Evolutionary conservation across 108 stramenopile species (phyloP), one percentile per base, ranked within the genome.

Genomic region (Aurantiochytrium sp.): DNA sequence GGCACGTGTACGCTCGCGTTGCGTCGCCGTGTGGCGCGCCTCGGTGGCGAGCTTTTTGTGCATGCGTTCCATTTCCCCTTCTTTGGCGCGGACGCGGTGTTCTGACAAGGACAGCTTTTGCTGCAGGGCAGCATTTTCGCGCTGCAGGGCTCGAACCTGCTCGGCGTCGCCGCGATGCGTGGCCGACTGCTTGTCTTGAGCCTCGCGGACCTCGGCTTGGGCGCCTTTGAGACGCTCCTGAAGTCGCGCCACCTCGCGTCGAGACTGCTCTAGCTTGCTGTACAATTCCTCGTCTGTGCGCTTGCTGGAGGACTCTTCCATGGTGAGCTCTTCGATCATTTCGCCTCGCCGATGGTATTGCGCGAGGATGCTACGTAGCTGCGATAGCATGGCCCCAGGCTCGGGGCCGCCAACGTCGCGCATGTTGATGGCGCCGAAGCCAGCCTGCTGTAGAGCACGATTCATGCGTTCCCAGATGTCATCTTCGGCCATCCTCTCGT

Each of bases 41-140:
- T 60, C 35, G 16, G 72, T 23, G 16, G 57, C 58, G 44, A 89
- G 45, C 88, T 91, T 91, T 60, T 60, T 69, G 47, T 72, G 88
- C 53, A 91, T 44, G 5, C 60, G 35, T 23, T 91, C 88, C 19
- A 89, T 89, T 55, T 72, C 55, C 5, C 71, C 64, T 35, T 91
- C 90, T 28, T 88, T 88, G 55, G 88, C 72, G 8, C 87, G 87
- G 43, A 91, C 72, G 42, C 88, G 88, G n/a, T 91, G 88, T 19
- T 88, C 58, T 14, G 19, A 18, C 18, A 88, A 72, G 44, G 44
- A 42, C 0, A 91, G 58, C 4, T 88, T 89, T 35, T 42, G 8
- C 53, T 4, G 64, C 28, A 91, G 55, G 45, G 45, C 53, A 4
- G 88, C 90, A 12, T 73, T 73, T 35, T 72, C 72, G 5, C 35